Conservation (phyloP, 371 early-diverging fungal species). For the Phascolomyces articulosus region DNA sequence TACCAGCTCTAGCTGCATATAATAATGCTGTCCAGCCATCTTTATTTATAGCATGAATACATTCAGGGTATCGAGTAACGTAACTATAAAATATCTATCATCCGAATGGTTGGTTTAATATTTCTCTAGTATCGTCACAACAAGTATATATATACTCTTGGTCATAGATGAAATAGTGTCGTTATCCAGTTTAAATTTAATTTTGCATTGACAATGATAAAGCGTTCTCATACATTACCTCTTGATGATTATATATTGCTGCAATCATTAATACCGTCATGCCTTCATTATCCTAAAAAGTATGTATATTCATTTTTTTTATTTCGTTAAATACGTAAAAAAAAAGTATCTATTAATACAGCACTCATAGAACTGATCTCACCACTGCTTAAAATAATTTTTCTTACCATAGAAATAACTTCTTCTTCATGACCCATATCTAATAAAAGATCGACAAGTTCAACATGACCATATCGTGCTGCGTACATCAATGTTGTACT, state of each 20-base stretch:
- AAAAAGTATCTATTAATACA: too few relatives aligned
- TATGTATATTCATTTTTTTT: too few relatives aligned
- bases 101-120: too few relatives aligned
- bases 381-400: too few relatives aligned
- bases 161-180: too few relatives aligned
- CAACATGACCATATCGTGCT: slow-evolving; percentile 43
- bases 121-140: too few relatives aligned
- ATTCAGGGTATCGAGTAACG: slow-evolving; percentile 48
- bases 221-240: too few relatives aligned
- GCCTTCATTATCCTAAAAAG: slow-evolving; percentile 44
- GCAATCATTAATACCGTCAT: slow-evolving; percentile 56
- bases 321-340: too few relatives aligned
- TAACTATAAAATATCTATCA: slow-evolving; percentile 49
- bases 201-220: too few relatives aligned
- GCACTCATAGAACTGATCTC: too few relatives aligned
- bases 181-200: too few relatives aligned
- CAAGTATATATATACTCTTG: too few relatives aligned
- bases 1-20: slow-evolving; percentile 52
- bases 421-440: slow-evolving; percentile 55
- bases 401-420: slow-evolving; percentile 48
- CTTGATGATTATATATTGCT: slow-evolving; percentile 49
- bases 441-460: slow-evolving; percentile 43
- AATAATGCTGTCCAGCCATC: slow-evolving; percentile 50
- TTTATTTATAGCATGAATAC: slow-evolving; percentile 54
- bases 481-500: slow-evolving; percentile 57